These are phyloP conservation scores for Westerdykella ornata DNA, from an alignment of 2,329 filamentous ascomycete genomes.

Conservation along the genomic window DNA sequence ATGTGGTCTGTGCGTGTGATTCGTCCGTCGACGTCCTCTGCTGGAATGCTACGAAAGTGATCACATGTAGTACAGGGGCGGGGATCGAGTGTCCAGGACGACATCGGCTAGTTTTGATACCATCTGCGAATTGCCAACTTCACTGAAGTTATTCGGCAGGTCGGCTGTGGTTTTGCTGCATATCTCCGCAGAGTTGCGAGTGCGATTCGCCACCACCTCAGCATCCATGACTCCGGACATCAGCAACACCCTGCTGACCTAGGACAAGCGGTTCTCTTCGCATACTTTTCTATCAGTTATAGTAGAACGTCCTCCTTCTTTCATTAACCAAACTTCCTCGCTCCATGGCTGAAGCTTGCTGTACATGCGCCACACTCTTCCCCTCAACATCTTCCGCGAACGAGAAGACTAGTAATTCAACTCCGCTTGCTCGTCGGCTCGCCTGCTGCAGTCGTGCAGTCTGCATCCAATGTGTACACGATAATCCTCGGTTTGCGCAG, in stretches of 20 bases:
- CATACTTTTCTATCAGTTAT: background rate
- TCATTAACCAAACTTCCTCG: background rate
- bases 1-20: too few relatives aligned
- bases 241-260: background rate
- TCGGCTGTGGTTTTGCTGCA: too few relatives aligned
- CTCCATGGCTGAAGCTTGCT: conserved; percentile 50
- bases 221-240: background rate
- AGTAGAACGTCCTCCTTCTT: background rate
- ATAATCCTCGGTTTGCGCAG: conserved; percentile 60
- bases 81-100: too few relatives aligned
- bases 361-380: conserved; percentile 62
- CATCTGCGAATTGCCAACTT: too few relatives aligned
- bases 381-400: conserved; percentile 48
- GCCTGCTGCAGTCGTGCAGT: conserved; percentile 65
- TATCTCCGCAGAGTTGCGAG: too few relatives aligned
- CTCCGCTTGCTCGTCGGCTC: conserved; percentile 53
- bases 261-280: too few relatives aligned
- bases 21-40: too few relatives aligned
- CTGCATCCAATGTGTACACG: conserved; percentile 63
- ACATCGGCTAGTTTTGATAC: too few relatives aligned
- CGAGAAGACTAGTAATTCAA: conserved; percentile 59
- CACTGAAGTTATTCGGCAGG: too few relatives aligned
- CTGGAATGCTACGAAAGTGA: too few relatives aligned
- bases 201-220: too few relatives aligned
- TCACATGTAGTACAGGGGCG: too few relatives aligned